phyloP scores from a whole-genome alignment of 805 yeast genomes.

The Wickerhamiella azyma region DNA sequence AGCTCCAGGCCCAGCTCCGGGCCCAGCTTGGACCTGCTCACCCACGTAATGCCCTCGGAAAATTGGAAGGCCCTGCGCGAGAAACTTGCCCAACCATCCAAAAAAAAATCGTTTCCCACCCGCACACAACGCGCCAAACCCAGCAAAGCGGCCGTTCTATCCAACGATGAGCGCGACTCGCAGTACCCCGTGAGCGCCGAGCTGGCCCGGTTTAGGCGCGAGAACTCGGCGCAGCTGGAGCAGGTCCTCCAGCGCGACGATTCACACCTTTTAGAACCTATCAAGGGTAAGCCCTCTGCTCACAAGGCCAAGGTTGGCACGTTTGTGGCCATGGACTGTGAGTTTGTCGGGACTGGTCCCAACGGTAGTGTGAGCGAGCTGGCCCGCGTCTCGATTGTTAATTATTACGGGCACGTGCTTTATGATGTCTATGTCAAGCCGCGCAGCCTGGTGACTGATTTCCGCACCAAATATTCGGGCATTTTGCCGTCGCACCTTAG shows the following conservation, averaged over 20 bases:
- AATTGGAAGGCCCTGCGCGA: slow-evolving; percentile 1
- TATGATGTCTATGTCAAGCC: slow-evolving; percentile 70
- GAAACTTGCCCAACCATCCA: not conserved
- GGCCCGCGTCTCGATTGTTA: slow-evolving; percentile 80
- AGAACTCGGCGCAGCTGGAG: not conserved
- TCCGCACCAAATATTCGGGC: slow-evolving; percentile 91
- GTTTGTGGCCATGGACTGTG: slow-evolving; percentile 79
- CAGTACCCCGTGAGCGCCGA: not conserved
- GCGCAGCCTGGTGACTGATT: slow-evolving; percentile 61
- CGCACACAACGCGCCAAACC: not conserved
- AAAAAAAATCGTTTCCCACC: not conserved
- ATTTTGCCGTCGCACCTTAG: slow-evolving; percentile 56
- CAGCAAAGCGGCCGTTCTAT: not conserved
- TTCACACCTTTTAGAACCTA: not conserved
- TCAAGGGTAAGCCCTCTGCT: not conserved
- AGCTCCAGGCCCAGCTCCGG: too few relatives aligned
- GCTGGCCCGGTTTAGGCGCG: not conserved
- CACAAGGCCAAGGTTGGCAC: slow-evolving; percentile 38
- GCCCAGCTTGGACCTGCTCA: not conserved
- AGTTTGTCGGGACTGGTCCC: slow-evolving; percentile 81
- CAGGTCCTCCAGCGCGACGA: not conserved
- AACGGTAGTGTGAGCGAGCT: slow-evolving; percentile 53
- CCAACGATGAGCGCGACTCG: not conserved
- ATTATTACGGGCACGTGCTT: slow-evolving; percentile 59
- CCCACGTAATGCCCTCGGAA: not conserved